phyloP scores from a whole-genome alignment of 805 yeast genomes.

The Hanseniaspora mollemarum region DNA sequence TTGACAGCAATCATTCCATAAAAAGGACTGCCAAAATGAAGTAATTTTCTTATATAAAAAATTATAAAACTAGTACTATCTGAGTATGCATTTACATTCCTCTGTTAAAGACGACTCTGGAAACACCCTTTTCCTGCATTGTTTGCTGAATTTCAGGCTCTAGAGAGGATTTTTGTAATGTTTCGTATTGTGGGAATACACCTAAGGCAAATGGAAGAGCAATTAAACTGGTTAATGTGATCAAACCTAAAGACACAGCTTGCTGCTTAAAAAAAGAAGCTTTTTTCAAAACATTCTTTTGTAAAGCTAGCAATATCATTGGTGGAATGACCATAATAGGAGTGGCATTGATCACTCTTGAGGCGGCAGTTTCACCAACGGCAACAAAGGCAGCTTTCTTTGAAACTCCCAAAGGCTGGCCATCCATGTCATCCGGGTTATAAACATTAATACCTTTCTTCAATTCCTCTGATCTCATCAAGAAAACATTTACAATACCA shows the following conservation, averaged over 20 bases:
- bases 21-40: not conserved
- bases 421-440: constrained; percentile 38
- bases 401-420: constrained; percentile 60
- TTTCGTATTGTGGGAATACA: constrained; percentile 82
- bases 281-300: constrained; percentile 55
- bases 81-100: constrained; percentile 49
- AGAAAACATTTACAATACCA: constrained; percentile 87
- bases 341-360: constrained; percentile 89
- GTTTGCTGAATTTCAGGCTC: constrained; percentile 55
- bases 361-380: constrained; percentile 92
- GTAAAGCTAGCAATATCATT: constrained; percentile 63
- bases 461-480: constrained; percentile 93
- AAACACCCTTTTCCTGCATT: constrained; percentile 53
- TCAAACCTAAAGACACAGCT: constrained; percentile 69
- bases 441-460: constrained; percentile 68
- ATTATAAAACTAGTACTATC: not conserved
- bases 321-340: constrained; percentile 98
- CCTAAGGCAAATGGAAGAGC: constrained; percentile 93
- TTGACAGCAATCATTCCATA: constrained; percentile 9
- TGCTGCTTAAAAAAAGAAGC: constrained; percentile 57
- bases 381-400: constrained; percentile 82
- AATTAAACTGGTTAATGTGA: constrained; percentile 70
- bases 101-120: constrained; percentile 73
- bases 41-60: not conserved
- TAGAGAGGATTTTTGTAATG: constrained; percentile 44